These are phyloP conservation scores for Posidonia australis DNA, from an alignment of 106 monocot genomes.

Conservation along the genomic window DNA sequence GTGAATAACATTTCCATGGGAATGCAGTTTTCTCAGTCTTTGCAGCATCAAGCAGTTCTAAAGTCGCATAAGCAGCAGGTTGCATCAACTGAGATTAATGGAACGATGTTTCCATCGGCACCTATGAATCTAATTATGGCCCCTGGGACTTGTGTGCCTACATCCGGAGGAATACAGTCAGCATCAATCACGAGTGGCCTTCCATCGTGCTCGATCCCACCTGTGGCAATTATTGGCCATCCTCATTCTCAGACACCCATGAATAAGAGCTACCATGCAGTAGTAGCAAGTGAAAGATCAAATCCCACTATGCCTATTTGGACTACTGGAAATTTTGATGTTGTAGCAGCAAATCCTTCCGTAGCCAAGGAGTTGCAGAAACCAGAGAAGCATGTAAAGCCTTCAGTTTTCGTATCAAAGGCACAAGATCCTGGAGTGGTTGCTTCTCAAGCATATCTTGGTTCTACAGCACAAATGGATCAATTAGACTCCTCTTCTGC, in stretches of 20 bases:
- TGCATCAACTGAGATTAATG: constrained; percentile 26
- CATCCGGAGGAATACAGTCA: constrained; percentile 29
- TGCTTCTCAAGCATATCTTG: constrained; percentile 29
- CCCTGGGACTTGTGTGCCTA: constrained; percentile 24
- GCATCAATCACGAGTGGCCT: constrained; percentile 48
- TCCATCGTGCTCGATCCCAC: constrained; percentile 72
- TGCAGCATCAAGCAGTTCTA: constrained; percentile 26
- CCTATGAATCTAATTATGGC: constrained; percentile 2
- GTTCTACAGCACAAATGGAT: constrained; percentile 43
- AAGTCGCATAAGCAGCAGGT: constrained; percentile 43
- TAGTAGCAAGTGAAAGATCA: constrained; percentile 20
- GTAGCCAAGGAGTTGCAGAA: constrained; percentile 34
- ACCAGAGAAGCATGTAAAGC: constrained; percentile 32
- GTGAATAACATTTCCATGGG: constrained; percentile 15
- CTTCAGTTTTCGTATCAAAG: constrained; percentile 28
- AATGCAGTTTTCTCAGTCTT: constrained; percentile 14
- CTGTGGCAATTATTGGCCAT: constrained; percentile 46
- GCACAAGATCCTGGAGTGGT: constrained; percentile 26
- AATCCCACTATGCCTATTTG: constrained; percentile 19
- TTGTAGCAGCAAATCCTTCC: constrained; percentile 15
- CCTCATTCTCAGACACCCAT: constrained; percentile 32
- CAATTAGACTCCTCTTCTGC: constrained; percentile 80
- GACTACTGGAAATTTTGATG: constrained; percentile 30
- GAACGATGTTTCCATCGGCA: constrained; percentile 4
- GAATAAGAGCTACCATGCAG: constrained; percentile 25